phyloP scores from a whole-genome alignment of 2,329 filamentous ascomycete species.

The Colletotrichum sidae region DNA sequence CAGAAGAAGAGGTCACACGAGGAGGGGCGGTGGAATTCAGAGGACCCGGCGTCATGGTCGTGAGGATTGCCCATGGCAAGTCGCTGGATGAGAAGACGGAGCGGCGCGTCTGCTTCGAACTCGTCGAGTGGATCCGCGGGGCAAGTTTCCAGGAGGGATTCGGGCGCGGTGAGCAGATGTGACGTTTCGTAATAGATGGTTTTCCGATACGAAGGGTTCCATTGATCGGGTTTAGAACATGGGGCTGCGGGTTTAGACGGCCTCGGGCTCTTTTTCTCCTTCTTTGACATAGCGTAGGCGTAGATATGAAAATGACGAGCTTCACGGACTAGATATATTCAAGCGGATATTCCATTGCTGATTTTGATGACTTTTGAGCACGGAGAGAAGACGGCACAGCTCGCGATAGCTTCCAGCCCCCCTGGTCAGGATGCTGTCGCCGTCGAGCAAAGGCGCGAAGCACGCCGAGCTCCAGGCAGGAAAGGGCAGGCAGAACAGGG shows the following conservation, averaged over 20 bases:
- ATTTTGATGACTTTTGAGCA: too few relatives aligned
- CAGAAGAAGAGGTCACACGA: conserved; percentile 50
- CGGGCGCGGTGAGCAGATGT: conserved; percentile 20
- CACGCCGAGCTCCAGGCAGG: too few relatives aligned
- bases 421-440: too few relatives aligned
- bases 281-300: conserved; percentile 35
- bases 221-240: neutral
- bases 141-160: conserved; percentile 54
- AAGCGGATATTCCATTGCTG: too few relatives aligned
- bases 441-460: neutral
- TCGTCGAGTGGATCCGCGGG: conserved; percentile 80
- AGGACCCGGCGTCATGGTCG: conserved; percentile 64
- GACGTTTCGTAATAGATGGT: neutral
- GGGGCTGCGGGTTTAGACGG: neutral
- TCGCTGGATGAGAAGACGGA: conserved; percentile 76
- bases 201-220: neutral
- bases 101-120: conserved; percentile 85
- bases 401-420: too few relatives aligned
- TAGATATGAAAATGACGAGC: conserved; percentile 19
- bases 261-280: conserved; percentile 2
- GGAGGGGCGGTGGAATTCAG: conserved; percentile 67
- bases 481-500: too few relatives aligned
- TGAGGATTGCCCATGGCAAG: conserved; percentile 58
- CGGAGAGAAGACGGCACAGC: too few relatives aligned
- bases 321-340: too few relatives aligned